Evolutionary conservation across 2,329 filamentous ascomycete species (phyloP), one percentile per base, ranked within the genome.

Genomic region (Neofusicoccum parvum): DNA sequence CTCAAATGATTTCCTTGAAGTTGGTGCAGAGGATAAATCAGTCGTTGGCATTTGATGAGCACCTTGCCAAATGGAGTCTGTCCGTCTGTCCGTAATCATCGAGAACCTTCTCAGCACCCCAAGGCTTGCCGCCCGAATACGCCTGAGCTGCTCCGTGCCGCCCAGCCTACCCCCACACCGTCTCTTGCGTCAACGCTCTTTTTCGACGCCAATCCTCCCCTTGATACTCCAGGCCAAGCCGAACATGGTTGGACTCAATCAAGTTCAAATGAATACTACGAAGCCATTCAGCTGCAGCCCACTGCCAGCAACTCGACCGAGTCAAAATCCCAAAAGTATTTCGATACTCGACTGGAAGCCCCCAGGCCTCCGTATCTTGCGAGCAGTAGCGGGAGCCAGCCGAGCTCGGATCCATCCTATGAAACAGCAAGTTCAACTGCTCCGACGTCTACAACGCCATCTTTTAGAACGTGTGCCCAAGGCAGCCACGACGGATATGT

Each of bases 61-160:
- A 23, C 37, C 54, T 46, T 36, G 54, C 23, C 54, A 34, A n/a
- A 59, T 59, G 54, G 54, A 46, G 39, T 34, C 54, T 46, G 39
- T 7, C 9, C 53, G 7, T 41, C 39, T 23, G 39, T 15, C 27
- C 23, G 14, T 59, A 36, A 36, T 6, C 11, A 17, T 7, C 15
- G 11, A 5, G 9, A 59, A 7, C 23, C n/a, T 15, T 14, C 39
- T 14, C 11, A 45, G 15, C 37, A 20, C n/a, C 23, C 45, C 15
- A 17, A 59, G 10, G 15, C 14, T 17, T 5, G 39, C n/a, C 27
- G 39, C n/a, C 54, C 54, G n/a, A 59, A 14, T 7, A 34, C 54
- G 5, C 14, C 39, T 9, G 54, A 59, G 39, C 15, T 45, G 20
- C 54, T 45, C 54, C 54, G 54, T 17, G 39, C 39, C 6, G 34